Evolutionary conservation across 2,329 filamentous ascomycete species (phyloP).

Genomic region (Colletotrichum spinosum): DNA sequence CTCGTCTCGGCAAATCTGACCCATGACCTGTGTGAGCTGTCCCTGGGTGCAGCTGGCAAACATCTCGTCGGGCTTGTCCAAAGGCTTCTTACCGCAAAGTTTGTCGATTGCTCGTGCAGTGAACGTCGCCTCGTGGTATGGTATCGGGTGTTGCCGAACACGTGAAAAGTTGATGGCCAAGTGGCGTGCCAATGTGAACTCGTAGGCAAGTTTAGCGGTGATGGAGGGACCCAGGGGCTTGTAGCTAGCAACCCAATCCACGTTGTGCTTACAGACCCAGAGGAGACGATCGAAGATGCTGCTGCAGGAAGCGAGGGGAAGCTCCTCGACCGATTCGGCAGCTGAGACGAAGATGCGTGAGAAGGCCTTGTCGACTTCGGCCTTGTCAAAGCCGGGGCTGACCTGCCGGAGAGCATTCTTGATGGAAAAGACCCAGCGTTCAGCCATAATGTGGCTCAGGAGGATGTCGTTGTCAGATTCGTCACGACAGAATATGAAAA

Average conservation of each 20-base stretch:
- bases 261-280: not conserved
- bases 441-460: not conserved
- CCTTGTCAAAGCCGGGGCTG: not conserved
- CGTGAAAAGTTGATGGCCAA: constrained; percentile 2
- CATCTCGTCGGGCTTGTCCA: not conserved
- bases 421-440: not conserved
- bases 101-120: not conserved
- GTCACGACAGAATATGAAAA: not conserved
- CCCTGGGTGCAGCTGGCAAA: constrained; percentile 1
- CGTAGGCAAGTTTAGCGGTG: not conserved
- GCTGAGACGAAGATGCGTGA: not conserved
- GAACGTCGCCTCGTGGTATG: constrained; percentile 3
- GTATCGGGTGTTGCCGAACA: not conserved
- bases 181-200: not conserved
- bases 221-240: not conserved
- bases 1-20: not conserved
- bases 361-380: not conserved
- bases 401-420: constrained; percentile 1
- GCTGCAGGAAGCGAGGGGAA: not conserved
- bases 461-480: not conserved
- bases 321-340: not conserved
- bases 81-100: not conserved
- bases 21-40: not conserved
- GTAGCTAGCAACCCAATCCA: not conserved
- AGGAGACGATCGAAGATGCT: not conserved